These are phyloP conservation scores for Hyphopichia buzzinii DNA, from an alignment of 1,139 yeast species.

Conservation along the genomic window DNA sequence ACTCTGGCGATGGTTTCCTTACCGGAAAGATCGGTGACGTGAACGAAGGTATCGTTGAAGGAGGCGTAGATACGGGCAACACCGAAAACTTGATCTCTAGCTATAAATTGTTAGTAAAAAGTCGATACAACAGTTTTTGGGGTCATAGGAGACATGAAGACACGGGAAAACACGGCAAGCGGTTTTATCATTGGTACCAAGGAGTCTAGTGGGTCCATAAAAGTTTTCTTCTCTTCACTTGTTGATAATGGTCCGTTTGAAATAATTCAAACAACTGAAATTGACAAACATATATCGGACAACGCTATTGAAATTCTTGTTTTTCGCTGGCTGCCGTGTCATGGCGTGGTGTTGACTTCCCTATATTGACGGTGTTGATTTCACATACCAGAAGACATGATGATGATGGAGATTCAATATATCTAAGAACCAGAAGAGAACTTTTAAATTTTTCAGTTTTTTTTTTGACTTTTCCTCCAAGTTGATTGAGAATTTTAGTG, in stretches of 20 bases:
- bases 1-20: conserved; percentile 99
- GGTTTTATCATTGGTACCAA: no score
- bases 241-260: no score
- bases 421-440: conserved; percentile 4
- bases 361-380: no score
- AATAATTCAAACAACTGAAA: no score
- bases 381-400: conserved; percentile 36
- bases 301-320: no score
- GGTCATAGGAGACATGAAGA: not conserved
- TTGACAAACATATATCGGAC: no score
- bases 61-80: conserved; percentile 99
- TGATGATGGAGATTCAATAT: conserved; percentile 11
- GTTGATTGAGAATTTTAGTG: not conserved
- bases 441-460: not conserved
- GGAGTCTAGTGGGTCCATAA: no score
- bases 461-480: not conserved
- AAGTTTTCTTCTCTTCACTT: no score
- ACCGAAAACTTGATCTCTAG: conserved; percentile 98
- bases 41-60: conserved; percentile 99
- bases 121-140: not conserved
- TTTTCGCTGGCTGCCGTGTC: no score
- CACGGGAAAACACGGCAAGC: no score
- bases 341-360: no score
- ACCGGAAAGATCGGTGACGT: conserved; percentile 99
- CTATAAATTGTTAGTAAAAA: conserved; percentile 43